phyloP scores from a whole-genome alignment of 2,329 filamentous ascomycete species.

The Coniochaeta sp. region DNA sequence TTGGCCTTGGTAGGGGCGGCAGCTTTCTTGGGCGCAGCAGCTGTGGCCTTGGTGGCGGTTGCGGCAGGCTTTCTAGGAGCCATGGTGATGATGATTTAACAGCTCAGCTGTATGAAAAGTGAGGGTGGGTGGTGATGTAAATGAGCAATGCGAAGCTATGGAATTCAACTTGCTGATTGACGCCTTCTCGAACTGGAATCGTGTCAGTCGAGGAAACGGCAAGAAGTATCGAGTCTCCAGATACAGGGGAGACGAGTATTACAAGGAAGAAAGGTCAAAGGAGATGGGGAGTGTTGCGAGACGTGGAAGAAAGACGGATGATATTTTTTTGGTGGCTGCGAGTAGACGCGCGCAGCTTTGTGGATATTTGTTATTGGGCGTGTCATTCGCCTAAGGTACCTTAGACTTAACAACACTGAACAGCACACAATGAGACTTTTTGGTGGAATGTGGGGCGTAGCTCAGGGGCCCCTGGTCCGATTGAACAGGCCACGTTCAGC shows the following conservation, averaged over 20 bases:
- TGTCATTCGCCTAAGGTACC: background rate
- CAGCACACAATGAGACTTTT: too few relatives aligned
- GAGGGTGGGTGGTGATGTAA: background rate
- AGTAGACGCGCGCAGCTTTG: background rate
- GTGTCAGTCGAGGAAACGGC: background rate
- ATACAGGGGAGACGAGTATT: background rate
- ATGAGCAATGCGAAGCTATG: background rate
- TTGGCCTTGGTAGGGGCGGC: constrained; percentile 30
- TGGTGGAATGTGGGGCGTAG: background rate
- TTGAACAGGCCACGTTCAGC: background rate
- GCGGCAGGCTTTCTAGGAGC: background rate
- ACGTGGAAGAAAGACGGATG: background rate
- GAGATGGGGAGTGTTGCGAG: background rate
- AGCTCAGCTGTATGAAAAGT: background rate
- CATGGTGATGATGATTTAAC: background rate
- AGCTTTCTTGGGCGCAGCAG: constrained; percentile 18
- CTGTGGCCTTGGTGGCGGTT: constrained; percentile 2
- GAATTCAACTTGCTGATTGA: background rate
- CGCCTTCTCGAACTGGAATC: background rate
- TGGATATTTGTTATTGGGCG: background rate
- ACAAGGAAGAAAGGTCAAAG: background rate
- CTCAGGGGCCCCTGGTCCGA: background rate
- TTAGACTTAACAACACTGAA: too few relatives aligned
- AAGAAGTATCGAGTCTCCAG: background rate
- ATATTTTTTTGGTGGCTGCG: background rate